Evolutionary conservation across 768 basidiomycete species (phyloP), one percentile per base, ranked within the genome.

Genomic region (Kwoniella sp.): DNA sequence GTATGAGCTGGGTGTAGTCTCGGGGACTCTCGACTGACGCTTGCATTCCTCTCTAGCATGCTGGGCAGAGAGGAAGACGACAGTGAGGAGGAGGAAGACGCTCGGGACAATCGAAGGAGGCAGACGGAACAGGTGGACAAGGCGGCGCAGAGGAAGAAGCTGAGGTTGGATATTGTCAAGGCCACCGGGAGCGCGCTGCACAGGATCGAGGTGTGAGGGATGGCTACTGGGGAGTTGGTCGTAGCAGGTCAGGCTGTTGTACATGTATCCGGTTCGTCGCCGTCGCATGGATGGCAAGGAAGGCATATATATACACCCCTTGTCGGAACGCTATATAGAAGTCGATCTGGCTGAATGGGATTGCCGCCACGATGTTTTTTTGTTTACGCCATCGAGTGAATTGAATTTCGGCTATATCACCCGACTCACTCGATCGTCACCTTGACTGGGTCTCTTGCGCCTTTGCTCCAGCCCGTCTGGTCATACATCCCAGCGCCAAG

Each of bases 101-200:
- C 48, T 20, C 41, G n/a, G n/a, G 20, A 27, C 15, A 49, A 23
- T 22, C 15, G 53, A 41, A 26, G 48, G 20, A 26, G 38, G n/a
- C 19, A 39, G 17, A 28, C 2, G 38, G 38, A 40, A 15, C 22
- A 20, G 26, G 39, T 42, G 12, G 45, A 41, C 19, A 42, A 43
- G 23, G 31, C 3, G 22, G 50, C 32, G 27, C 38, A 50, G 41
- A 60, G 54, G 50, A 59, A 59, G 38, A 61, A 58, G 47, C 32
- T 70, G 53, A 33, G 47, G 32, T 36, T 34, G 25, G 57, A 65
- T 48, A 50, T 70, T n/a, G 55, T 44, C 32, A 62, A 56, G 47
- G 65, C 69, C 20, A 66, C 57, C 11, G 69, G 69, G 12, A 45
- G 65, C 10, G 41, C 44, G 1, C 47, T 70, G 46, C 37, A n/a